These are phyloP conservation scores for Nadsonia commutata DNA, from an alignment of 1,139 yeast species.

Conservation along the genomic window DNA sequence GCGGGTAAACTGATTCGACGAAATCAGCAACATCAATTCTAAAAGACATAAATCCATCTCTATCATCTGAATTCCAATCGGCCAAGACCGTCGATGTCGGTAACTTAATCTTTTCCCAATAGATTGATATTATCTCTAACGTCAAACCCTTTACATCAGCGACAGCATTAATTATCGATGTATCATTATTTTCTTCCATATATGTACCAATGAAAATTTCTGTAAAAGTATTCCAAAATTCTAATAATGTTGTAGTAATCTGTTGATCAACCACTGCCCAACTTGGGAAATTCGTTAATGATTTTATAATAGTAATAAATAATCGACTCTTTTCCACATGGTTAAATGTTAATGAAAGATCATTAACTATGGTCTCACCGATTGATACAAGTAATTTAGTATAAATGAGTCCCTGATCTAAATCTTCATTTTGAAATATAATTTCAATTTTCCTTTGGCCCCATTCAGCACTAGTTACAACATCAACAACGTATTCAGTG, in stretches of 20 bases:
- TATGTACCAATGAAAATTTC: not conserved
- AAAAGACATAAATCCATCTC: constrained; percentile 49
- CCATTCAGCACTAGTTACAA: not conserved
- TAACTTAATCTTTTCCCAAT: constrained; percentile 48
- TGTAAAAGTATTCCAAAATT: not conserved
- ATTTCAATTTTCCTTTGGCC: not conserved
- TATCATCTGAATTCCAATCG: constrained; percentile 18
- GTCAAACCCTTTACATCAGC: not conserved
- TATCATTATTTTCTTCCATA: not conserved
- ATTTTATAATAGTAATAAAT: not conserved
- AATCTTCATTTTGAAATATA: not conserved
- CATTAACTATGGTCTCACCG: not conserved
- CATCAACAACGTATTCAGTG: not conserved
- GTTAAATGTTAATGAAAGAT: not conserved
- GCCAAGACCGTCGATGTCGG: constrained; percentile 17
- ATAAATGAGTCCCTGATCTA: not conserved
- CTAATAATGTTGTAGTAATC: not conserved
- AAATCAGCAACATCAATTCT: constrained; percentile 65
- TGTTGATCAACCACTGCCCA: not conserved
- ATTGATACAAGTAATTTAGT: not conserved
- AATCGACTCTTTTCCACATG: not conserved
- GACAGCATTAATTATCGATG: not conserved
- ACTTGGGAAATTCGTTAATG: not conserved
- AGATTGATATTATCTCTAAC: constrained; percentile 19
- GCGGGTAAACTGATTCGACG: constrained; percentile 52